These are phyloP conservation scores for Bacterosira constricta DNA, from an alignment of 108 stramenopile species.

Conservation along the genomic window DNA sequence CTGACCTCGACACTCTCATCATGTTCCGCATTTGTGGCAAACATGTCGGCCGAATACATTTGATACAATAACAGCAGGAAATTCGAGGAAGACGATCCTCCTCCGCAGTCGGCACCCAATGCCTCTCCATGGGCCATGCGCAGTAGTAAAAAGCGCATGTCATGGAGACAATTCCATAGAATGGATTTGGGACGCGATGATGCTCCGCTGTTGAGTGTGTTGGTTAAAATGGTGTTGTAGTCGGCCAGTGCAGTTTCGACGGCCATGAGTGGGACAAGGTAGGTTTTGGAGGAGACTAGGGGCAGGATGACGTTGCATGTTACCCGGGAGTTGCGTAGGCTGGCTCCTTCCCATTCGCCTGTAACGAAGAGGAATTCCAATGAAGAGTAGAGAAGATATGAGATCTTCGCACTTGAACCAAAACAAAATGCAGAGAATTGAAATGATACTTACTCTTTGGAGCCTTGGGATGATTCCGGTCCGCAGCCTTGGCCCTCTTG, in stretches of 20 bases:
- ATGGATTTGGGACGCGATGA: slow-evolving; percentile 76
- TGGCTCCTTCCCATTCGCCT: slow-evolving; percentile 88
- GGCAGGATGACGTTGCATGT: slow-evolving; percentile 85
- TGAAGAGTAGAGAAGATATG: slow-evolving; percentile 6
- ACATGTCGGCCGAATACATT: slow-evolving; percentile 74
- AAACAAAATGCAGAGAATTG: slow-evolving; percentile 64
- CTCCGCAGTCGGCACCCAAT: slow-evolving; percentile 79
- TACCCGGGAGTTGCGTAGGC: slow-evolving; percentile 76
- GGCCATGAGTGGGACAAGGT: slow-evolving; percentile 71
- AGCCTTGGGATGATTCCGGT: slow-evolving; percentile 74
- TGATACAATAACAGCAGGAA: slow-evolving; percentile 68
- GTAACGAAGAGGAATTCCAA: neutral
- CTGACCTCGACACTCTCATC: slow-evolving; percentile 63
- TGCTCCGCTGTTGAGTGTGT: slow-evolving; percentile 67
- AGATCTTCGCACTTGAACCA: slow-evolving; percentile 75
- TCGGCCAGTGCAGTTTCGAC: slow-evolving; percentile 76
- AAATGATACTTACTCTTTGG: slow-evolving; percentile 83
- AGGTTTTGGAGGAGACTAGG: slow-evolving; percentile 74
- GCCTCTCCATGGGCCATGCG: slow-evolving; percentile 83
- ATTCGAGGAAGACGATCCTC: slow-evolving; percentile 85
- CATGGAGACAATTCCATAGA: slow-evolving; percentile 78
- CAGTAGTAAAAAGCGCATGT: slow-evolving; percentile 73
- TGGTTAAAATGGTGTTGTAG: slow-evolving; percentile 62
- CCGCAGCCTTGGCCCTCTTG: slow-evolving; percentile 61
- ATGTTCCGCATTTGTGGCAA: slow-evolving; percentile 68